phyloP scores from a whole-genome alignment of 2,329 filamentous ascomycete species.

The Trichoderma sp. region DNA sequence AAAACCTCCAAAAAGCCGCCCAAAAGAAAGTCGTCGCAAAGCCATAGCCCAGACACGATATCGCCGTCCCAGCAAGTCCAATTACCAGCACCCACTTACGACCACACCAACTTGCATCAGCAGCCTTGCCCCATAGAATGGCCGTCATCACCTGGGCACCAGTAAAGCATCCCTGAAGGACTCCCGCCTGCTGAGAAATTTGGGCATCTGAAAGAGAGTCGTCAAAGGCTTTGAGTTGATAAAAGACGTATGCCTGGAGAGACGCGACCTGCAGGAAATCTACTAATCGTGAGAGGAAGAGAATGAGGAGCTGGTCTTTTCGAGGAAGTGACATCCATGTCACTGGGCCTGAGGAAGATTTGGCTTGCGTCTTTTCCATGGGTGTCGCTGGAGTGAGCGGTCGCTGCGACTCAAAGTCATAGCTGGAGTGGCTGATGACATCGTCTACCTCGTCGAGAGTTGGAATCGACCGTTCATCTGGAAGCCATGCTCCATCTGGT shows the following conservation, averaged over 20 bases:
- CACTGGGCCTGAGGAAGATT: slow-evolving; percentile 35
- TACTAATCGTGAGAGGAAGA: slow-evolving; percentile 52
- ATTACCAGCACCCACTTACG: slow-evolving; percentile 7
- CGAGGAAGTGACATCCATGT: slow-evolving; percentile 69
- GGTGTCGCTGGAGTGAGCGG: not conserved
- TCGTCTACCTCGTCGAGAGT: not conserved
- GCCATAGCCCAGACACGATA: slow-evolving; percentile 6
- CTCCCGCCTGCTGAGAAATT: slow-evolving; percentile 6
- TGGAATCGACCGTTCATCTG: not conserved
- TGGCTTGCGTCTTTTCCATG: not conserved
- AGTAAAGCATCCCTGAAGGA: slow-evolving; percentile 5
- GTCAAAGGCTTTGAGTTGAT: slow-evolving; percentile 10
- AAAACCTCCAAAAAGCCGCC: slow-evolving; percentile 63
- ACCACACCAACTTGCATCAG: slow-evolving; percentile 12
- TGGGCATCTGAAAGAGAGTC: slow-evolving; percentile 7
- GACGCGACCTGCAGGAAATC: slow-evolving; percentile 10
- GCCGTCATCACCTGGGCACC: slow-evolving; percentile 11
- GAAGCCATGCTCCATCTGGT: not conserved
- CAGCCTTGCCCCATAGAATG: slow-evolving; percentile 11
- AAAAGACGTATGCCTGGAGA: slow-evolving; percentile 13
- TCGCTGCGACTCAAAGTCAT: not conserved
- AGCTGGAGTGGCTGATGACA: not conserved
- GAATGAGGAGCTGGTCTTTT: slow-evolving; percentile 67
- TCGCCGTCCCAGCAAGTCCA: slow-evolving; percentile 1
- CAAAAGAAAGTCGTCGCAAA: slow-evolving; percentile 33